Evolutionary conservation across 2,329 filamentous ascomycete genomes (phyloP).

Genomic region (Cladophialophora psammophila): DNA sequence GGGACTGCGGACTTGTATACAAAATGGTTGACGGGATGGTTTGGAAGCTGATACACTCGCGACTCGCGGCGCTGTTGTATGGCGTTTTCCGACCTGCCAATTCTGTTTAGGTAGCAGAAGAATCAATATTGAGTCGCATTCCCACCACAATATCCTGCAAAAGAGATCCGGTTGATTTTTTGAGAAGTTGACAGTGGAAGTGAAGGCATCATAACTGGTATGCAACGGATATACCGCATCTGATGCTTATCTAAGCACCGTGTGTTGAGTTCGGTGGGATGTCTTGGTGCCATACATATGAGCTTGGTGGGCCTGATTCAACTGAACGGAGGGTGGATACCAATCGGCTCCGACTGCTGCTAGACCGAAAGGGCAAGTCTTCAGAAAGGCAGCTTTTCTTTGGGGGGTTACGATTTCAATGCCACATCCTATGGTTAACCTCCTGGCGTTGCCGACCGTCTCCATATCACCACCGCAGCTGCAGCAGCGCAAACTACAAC

Average conservation of each 20-base stretch:
- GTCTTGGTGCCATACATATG: background rate
- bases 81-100: background rate
- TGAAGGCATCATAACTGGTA: background rate
- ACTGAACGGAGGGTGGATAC: background rate
- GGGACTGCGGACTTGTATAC: background rate
- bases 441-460: slow-evolving; percentile 46
- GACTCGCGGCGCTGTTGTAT: background rate
- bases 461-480: slow-evolving; percentile 68
- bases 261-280: slow-evolving; percentile 1
- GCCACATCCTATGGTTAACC: slow-evolving; percentile 4
- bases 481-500: slow-evolving; percentile 69
- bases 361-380: background rate
- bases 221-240: background rate
- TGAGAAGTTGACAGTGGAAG: background rate
- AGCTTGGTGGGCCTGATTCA: background rate
- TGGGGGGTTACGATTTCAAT: background rate
- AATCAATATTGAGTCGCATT: background rate
- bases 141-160: background rate
- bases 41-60: background rate
- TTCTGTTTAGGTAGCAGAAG: background rate
- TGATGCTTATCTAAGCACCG: background rate
- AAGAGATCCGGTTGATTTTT: background rate
- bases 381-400: background rate
- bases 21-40: background rate
- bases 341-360: background rate